Evolutionary conservation across 371 early-diverging fungal species (phyloP), one percentile per base, ranked within the genome.

Genomic region (Amoeboradix gromovi): DNA sequence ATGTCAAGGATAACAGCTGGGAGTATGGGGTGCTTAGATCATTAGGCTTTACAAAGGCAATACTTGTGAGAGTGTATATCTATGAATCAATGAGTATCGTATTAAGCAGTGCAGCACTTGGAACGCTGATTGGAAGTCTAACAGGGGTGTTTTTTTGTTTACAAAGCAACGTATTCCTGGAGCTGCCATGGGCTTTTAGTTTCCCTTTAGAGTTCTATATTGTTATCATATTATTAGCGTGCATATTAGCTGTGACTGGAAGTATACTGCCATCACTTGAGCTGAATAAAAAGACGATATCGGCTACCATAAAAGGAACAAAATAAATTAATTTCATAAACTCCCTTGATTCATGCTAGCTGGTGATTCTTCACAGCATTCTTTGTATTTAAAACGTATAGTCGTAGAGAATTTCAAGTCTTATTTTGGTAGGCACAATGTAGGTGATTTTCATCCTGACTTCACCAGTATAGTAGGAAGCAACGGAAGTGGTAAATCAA

Each of bases 401-500:
- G 87, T 90, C 16, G 80, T 93, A 29, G 79, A 82, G 67, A 90
- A 97, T 80, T 95, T 97, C 80, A 97, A 97, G 73, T 93, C 93
- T 0, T 97, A 96, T 75, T 88, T 88, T 30, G 95, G 94, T 0
- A 76, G 82, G 29, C 87, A 91, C 71, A 87, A 86, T 29, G 89
- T 97, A 70, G 98, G 98, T 0, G 95, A 96, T n/a, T 95, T 94
- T 75, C 94, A 96, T 77, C 90, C 92, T 80, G 91, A 89, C 81
- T 90, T 90, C 74, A 88, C 90, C 1, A 77, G 83, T 1, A 78
- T 85, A 65, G 98, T 99, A 17, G 98, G 98, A 0, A 97, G 97
- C 1, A 99, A 98, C 73, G 99, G 99, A n/a, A 92, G 91, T 27
- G 99, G 99, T 31, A 99, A 95, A 69, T 94, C 94, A 5, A 99